These are phyloP conservation scores for Pyracantha coccinea DNA, from an alignment of 331 rosid species.

Conservation along the genomic window DNA sequence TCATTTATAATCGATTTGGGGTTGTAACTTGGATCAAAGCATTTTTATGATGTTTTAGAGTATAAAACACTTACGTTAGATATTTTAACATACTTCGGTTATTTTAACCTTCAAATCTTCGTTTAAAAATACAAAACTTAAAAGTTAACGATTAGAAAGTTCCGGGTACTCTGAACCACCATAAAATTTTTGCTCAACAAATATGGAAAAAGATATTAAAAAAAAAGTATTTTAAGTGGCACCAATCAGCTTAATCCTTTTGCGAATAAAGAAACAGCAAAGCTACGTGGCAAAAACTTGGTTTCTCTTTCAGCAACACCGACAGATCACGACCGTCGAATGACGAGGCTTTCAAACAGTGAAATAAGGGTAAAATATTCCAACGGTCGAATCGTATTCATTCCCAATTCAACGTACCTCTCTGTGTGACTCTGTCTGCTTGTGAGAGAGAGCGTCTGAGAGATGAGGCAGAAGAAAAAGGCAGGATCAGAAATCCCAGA, in stretches of 20 bases:
- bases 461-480: conserved; percentile 43
- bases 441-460: neutral
- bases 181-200: neutral
- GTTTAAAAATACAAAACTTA: too few species aligned
- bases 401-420: neutral
- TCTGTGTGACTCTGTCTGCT: neutral
- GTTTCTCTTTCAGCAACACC: neutral
- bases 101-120: too few species aligned
- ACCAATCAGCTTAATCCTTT: too few species aligned
- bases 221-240: too few species aligned
- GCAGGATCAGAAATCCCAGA: conserved; percentile 29
- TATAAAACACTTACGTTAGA: too few species aligned
- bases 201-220: too few species aligned
- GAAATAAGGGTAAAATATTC: neutral
- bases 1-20: too few species aligned
- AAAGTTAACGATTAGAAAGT: too few species aligned
- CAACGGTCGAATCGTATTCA: conserved; percentile 3
- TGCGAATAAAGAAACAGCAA: too few species aligned
- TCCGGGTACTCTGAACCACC: too few species aligned
- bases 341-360: neutral
- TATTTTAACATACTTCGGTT: too few species aligned
- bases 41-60: neutral
- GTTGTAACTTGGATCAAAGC: rapidly evolving
- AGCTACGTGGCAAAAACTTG: neutral
- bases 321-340: neutral